Base-by-base conservation (phyloP, 805 yeast genomes). In the Saturnispora mendoncae region DNA sequence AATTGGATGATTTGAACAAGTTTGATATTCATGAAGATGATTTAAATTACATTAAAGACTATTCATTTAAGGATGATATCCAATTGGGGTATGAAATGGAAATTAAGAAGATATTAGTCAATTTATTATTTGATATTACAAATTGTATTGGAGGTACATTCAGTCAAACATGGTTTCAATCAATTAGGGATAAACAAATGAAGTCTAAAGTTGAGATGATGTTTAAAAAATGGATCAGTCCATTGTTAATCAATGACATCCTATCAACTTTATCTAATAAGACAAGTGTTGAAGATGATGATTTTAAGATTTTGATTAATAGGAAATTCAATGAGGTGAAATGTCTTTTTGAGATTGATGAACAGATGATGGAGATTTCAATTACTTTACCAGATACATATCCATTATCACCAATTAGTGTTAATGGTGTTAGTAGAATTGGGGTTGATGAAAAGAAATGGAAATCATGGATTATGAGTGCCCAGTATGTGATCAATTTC, bases 391-490 rank as follows among this genome's bases (percentile, higher is more conserved):
- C 97, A 0, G 53, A 66, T 0, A 71, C 76, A 30, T 92, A 78
- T 51, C 99, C 99, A 8, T 70, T 90, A 32, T 72, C 77, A 2
- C 80, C 75, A 48, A 80, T 92, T 8, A 65, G 67, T 7, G 87
- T 92, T 1, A 76, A 74, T 35, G 97, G 96, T 3, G 75, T 86
- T 0, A 68, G 76, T 36, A 68, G 94, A 46, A 71, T 86, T 26
- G 97, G 97, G 17, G 94, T 90, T 13, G 84, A 82, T 48, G 97
- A 90, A 51, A 78, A 76, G 46, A 87, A 84, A 60, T 88, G 96
- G 95, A 81, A 85, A 51, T 86, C 95, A 2, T 92, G 97, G 97
- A 64, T 90, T 15, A 67, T 90, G 58, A 88, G 96, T 4, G 85
- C 95, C 3, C 95, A 87, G 55, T 73, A 87, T 43, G 78, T 85